Evolutionary conservation across 805 yeast species (phyloP).

Genomic region (Yarrowia sp.): DNA sequence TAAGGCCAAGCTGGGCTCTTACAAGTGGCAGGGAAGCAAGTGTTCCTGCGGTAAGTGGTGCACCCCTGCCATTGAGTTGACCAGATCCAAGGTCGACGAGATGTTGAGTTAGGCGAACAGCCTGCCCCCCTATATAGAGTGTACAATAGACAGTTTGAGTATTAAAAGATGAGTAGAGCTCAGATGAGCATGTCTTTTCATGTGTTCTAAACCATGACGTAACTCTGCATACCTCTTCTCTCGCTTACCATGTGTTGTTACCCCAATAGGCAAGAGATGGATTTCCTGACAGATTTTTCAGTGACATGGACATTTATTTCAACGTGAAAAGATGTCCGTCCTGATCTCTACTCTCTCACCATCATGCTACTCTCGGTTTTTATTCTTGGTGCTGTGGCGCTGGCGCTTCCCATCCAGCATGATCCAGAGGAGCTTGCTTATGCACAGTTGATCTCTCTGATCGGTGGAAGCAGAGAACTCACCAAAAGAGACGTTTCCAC

Average conservation of each 20-base stretch:
- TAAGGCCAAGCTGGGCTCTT: constrained; percentile 80
- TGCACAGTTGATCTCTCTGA: neutral
- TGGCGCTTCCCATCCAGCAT: neutral
- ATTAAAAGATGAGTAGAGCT: neutral
- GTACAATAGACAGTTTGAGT: neutral
- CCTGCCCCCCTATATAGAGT: neutral
- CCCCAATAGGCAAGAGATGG: neutral
- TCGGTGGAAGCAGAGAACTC: too few species aligned
- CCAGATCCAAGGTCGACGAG: constrained; percentile 76
- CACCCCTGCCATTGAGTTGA: constrained; percentile 84
- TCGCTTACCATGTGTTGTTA: neutral
- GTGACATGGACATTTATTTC: neutral
- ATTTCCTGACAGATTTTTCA: neutral
- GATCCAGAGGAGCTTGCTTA: neutral
- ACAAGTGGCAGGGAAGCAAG: constrained; percentile 90
- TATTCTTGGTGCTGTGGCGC: neutral
- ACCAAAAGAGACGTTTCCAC: neutral
- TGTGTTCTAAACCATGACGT: neutral
- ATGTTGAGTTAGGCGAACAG: constrained; percentile 35
- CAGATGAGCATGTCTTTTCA: too few species aligned
- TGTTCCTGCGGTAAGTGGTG: constrained; percentile 97
- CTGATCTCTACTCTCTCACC: neutral
- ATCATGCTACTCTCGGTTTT: neutral
- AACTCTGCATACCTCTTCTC: neutral
- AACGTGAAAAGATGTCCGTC: neutral